These are phyloP conservation scores for Pholiota molesta DNA, from an alignment of 768 basidiomycete species.

Conservation along the genomic window DNA sequence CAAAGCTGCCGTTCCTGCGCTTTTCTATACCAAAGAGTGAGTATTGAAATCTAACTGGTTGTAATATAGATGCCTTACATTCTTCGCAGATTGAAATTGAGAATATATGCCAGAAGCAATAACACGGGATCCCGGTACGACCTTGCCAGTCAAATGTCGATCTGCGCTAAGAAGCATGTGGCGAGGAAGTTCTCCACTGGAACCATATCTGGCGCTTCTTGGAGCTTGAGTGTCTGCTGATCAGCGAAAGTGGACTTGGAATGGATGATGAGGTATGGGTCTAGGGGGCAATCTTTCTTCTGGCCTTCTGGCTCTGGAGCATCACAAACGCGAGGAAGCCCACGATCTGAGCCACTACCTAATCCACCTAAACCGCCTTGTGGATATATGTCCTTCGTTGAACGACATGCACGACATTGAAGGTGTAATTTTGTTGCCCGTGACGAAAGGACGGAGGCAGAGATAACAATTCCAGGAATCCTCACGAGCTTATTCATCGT, in stretches of 20 bases:
- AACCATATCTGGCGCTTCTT: slow-evolving; percentile 99
- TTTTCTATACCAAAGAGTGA: slow-evolving; percentile 52
- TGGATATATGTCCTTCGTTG: slow-evolving; percentile 78
- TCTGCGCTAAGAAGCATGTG: slow-evolving; percentile 95
- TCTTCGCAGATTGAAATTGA: slow-evolving; percentile 89
- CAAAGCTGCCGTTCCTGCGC: slow-evolving; percentile 82
- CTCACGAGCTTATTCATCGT: slow-evolving; percentile 96
- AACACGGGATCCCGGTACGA: slow-evolving; percentile 94
- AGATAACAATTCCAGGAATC: slow-evolving; percentile 97
- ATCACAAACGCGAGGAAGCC: slow-evolving; percentile 87
- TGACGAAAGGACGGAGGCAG: slow-evolving; percentile 90
- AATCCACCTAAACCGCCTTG: slow-evolving; percentile 80
- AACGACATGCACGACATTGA: slow-evolving; percentile 90
- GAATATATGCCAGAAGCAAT: slow-evolving; percentile 97
- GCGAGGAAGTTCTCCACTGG: slow-evolving; percentile 97
- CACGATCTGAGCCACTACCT: slow-evolving; percentile 84
- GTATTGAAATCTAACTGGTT: not conserved
- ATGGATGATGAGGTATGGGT: slow-evolving; percentile 95
- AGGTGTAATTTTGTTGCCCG: slow-evolving; percentile 91
- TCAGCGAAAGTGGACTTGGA: slow-evolving; percentile 94
- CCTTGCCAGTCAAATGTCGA: slow-evolving; percentile 87
- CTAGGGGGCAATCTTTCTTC: slow-evolving; percentile 92
- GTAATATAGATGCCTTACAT: slow-evolving; percentile 47
- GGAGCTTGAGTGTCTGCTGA: slow-evolving; percentile 94
- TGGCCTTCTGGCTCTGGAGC: slow-evolving; percentile 79